Evolutionary conservation across 2,329 filamentous ascomycete genomes (phyloP).

Genomic region (Colletotrichum sp.): DNA sequence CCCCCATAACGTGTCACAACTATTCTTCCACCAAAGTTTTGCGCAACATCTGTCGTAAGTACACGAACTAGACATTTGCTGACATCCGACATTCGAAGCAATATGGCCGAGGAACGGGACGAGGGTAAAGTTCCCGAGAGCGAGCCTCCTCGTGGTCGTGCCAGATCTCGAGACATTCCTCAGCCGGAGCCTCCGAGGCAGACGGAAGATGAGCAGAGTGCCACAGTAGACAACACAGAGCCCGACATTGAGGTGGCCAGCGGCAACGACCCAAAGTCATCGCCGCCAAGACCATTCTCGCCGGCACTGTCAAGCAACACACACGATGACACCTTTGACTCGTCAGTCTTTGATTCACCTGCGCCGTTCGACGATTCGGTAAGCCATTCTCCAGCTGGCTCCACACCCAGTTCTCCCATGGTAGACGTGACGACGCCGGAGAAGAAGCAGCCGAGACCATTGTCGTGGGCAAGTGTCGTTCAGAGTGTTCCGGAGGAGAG

Average conservation of each 20-base stretch:
- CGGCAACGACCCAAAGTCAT: neutral
- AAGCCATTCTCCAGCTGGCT: neutral
- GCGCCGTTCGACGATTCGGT: neutral
- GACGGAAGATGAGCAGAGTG: neutral
- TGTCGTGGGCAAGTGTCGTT: neutral
- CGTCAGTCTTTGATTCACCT: neutral
- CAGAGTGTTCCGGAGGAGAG: neutral
- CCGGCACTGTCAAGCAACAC: neutral
- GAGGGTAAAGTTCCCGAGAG: neutral
- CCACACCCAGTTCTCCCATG: neutral
- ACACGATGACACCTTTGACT: neutral
- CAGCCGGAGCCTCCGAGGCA: neutral
- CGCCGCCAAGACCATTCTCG: neutral
- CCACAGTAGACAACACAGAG: neutral
- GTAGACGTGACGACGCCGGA: neutral
- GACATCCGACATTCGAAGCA: neutral
- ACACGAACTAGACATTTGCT: neutral
- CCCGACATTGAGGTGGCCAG: neutral
- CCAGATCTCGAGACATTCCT: neutral
- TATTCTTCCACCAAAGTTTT: neutral
- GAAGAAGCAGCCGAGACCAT: neutral
- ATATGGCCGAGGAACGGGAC: neutral
- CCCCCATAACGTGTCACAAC: neutral
- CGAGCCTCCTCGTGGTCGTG: neutral
- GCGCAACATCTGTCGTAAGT: neutral